Conservation (phyloP, 805 yeast species). For the Kluyveromyces siamensis region DNA sequence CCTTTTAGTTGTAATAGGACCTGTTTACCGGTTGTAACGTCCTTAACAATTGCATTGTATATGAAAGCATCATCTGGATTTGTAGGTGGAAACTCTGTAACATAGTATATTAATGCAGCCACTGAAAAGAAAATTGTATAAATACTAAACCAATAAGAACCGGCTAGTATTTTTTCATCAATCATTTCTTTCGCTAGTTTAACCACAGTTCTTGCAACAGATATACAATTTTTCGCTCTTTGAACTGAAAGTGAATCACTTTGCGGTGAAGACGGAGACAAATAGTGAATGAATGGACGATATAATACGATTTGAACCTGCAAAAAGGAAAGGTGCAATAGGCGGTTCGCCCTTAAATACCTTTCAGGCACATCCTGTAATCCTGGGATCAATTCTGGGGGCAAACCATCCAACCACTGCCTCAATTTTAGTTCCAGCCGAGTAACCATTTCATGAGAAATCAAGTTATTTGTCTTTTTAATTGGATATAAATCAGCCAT, state of each 20-base stretch:
- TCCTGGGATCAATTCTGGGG: conserved; percentile 59
- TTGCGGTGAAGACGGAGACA: conserved; percentile 32
- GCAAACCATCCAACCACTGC: conserved; percentile 65
- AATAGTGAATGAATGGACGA: conserved; percentile 76
- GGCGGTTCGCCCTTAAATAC: conserved; percentile 65
- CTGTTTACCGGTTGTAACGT: conserved; percentile 74
- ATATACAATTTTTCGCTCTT: conserved; percentile 76
- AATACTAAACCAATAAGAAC: conserved; percentile 91
- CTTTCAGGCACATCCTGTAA: conserved; percentile 26
- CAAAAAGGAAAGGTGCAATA: conserved; percentile 62
- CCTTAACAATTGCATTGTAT: conserved; percentile 52
- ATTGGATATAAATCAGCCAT: conserved; percentile 65
- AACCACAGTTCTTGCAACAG: conserved; percentile 74
- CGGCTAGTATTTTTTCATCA: conserved; percentile 59
- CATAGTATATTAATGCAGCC: conserved; percentile 78
- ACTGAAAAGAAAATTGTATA: conserved; percentile 89
- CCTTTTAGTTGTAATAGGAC: conserved; percentile 64
- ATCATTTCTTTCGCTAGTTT: conserved; percentile 75
- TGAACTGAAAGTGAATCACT: conserved; percentile 40
- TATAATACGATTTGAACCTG: conserved; percentile 81
- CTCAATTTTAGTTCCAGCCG: conserved; percentile 63
- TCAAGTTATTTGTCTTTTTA: conserved; percentile 23
- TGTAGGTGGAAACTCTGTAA: conserved; percentile 42
- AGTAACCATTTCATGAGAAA: conserved; percentile 43
- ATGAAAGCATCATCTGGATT: conserved; percentile 39